phyloP scores from a whole-genome alignment of 1,139 yeast species.

The Debaryomyces coudertii region DNA sequence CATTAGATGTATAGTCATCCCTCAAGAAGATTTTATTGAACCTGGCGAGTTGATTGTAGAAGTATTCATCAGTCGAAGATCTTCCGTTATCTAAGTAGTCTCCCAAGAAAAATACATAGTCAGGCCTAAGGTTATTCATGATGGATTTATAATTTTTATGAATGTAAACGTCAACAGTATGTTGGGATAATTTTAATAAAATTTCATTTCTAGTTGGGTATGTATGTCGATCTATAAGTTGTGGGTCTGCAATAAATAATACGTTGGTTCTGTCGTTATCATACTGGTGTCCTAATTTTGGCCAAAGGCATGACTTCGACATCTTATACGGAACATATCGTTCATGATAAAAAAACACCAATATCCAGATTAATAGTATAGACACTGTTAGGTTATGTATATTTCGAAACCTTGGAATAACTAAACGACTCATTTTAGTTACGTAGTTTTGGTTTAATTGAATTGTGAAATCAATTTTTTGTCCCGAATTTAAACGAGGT shows the following conservation, averaged over 20 bases:
- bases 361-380: constrained; percentile 33
- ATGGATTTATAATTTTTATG: constrained; percentile 49
- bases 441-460: not conserved
- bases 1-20: constrained; percentile 26
- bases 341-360: constrained; percentile 38
- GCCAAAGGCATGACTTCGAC: constrained; percentile 42
- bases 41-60: constrained; percentile 36
- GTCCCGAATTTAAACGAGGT: constrained; percentile 6
- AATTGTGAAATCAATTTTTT: constrained; percentile 1
- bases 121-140: constrained; percentile 41
- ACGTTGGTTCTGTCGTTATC: constrained; percentile 26
- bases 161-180: constrained; percentile 53
- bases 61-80: constrained; percentile 43
- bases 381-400: constrained; percentile 29
- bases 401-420: constrained; percentile 27
- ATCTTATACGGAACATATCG: constrained; percentile 30
- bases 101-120: constrained; percentile 53
- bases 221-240: constrained; percentile 49
- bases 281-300: constrained; percentile 13
- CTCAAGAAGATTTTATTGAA: constrained; percentile 42
- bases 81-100: constrained; percentile 60
- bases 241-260: constrained; percentile 50
- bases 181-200: constrained; percentile 44
- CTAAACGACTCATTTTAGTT: constrained; percentile 1
- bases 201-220: constrained; percentile 49